Evolutionary conservation across 2,329 filamentous ascomycete genomes (phyloP).

Genomic region (Trichoderma harzianum): DNA sequence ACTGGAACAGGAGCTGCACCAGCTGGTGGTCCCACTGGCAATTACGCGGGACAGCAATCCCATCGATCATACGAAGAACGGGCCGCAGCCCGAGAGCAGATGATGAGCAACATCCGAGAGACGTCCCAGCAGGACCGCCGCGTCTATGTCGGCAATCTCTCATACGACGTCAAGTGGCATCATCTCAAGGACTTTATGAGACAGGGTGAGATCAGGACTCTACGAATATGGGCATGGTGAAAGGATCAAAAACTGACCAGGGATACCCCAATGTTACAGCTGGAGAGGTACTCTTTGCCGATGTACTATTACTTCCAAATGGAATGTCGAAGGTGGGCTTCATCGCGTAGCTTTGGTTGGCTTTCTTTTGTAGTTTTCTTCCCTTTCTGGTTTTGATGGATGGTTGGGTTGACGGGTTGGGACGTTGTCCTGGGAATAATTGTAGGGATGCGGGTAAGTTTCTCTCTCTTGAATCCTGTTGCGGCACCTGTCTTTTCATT

Average conservation of each 20-base stretch:
- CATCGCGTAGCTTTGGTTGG: constrained; percentile 84
- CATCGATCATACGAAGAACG: constrained; percentile 83
- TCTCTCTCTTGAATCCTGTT: background rate
- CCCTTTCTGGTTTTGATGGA: constrained; percentile 71
- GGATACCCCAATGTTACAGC: constrained; percentile 53
- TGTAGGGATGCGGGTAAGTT: constrained; percentile 99
- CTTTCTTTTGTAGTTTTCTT: constrained; percentile 69
- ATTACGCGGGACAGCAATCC: constrained; percentile 57
- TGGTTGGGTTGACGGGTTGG: constrained; percentile 99
- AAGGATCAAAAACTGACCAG: constrained; percentile 38
- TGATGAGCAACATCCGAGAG: constrained; percentile 93
- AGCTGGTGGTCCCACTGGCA: constrained; percentile 66
- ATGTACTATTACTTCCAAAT: constrained; percentile 99
- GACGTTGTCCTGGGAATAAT: constrained; percentile 76
- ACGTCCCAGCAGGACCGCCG: constrained; percentile 97
- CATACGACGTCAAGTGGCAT: constrained; percentile 99
- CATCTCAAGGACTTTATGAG: constrained; percentile 99
- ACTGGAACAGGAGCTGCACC: constrained; percentile 66
- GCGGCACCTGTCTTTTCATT: background rate
- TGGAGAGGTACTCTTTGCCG: constrained; percentile 98
- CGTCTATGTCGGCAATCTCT: constrained; percentile 98
- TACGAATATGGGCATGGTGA: constrained; percentile 24
- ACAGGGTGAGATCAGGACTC: constrained; percentile 70
- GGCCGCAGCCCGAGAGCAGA: constrained; percentile 79
- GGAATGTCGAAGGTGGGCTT: constrained; percentile 99